Conservation (phyloP, 306 rosid species). For the Morella rubra region DNA sequence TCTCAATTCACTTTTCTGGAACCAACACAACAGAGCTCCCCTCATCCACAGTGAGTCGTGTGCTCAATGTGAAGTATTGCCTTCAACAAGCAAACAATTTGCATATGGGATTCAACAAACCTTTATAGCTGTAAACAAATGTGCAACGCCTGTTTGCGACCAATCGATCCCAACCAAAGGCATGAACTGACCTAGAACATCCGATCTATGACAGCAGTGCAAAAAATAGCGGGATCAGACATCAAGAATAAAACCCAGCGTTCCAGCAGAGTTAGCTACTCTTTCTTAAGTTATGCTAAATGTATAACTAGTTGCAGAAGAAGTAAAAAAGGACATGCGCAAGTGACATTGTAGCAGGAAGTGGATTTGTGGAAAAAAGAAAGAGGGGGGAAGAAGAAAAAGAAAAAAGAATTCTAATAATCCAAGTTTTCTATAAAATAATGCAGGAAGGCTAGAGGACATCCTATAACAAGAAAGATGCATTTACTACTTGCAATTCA, state of each 20-base stretch:
- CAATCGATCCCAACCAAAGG: constrained; percentile 97
- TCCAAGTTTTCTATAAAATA: too few species aligned
- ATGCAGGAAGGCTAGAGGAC: background rate
- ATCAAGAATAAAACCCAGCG: background rate
- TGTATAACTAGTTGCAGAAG: background rate
- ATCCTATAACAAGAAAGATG: background rate
- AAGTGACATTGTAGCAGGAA: background rate
- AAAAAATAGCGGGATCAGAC: constrained; percentile 17
- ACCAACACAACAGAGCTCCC: constrained; percentile 26
- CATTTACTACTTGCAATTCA: background rate
- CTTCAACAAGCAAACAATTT: constrained; percentile 7
- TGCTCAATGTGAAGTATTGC: constrained; percentile 24
- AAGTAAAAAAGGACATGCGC: background rate
- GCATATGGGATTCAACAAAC: constrained; percentile 42
- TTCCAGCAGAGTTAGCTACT: background rate
- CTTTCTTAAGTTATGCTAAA: background rate
- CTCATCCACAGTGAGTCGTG: constrained; percentile 10
- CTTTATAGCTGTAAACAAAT: constrained; percentile 96
- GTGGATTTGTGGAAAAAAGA: background rate
- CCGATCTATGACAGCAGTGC: constrained; percentile 60
- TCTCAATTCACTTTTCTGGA: constrained; percentile 11
- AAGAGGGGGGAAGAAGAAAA: background rate
- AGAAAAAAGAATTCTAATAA: too few species aligned
- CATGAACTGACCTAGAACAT: constrained; percentile 99
- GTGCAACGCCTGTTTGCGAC: constrained; percentile 97